These are phyloP conservation scores for Diospyros kaki DNA, from an alignment of 148 eudicot genomes.

Conservation along the genomic window DNA sequence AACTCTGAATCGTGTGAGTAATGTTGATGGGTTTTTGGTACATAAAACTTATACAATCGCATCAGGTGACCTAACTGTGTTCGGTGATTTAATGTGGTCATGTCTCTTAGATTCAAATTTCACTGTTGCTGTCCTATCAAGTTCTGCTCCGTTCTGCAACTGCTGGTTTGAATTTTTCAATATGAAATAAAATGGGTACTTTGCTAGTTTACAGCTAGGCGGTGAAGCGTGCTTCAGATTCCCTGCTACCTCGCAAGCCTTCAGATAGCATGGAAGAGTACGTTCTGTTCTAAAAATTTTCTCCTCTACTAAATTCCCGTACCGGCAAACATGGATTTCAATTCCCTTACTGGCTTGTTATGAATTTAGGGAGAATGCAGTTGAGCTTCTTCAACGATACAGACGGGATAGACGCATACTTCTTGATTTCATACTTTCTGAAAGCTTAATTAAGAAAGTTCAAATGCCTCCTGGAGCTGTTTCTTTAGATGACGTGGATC, in stretches of 20 bases:
- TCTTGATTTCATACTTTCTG: conserved; percentile 79
- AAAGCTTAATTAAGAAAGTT: conserved; percentile 91
- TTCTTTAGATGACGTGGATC: conserved; percentile 95
- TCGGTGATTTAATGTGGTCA: no score
- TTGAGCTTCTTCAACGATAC: conserved; percentile 73
- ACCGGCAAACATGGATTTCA: background rate
- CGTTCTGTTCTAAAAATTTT: background rate
- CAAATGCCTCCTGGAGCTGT: conserved; percentile 99
- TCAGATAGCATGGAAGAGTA: conserved; percentile 18
- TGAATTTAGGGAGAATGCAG: conserved; percentile 57
- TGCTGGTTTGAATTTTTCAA: background rate
- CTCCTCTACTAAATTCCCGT: background rate
- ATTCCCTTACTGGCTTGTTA: background rate
- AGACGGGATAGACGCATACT: conserved; percentile 87
- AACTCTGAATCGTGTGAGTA: background rate
- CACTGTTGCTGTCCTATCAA: background rate
- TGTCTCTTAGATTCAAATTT: background rate
- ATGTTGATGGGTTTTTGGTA: background rate
- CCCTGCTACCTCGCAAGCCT: background rate
- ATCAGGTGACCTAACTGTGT: background rate
- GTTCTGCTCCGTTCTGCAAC: background rate
- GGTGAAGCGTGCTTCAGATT: conserved; percentile 2
- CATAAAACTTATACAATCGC: background rate
- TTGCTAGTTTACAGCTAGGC: background rate
- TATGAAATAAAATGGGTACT: background rate